Evolutionary conservation across 163 green algal species (phyloP).

Genomic region (Volvox carteri): DNA sequence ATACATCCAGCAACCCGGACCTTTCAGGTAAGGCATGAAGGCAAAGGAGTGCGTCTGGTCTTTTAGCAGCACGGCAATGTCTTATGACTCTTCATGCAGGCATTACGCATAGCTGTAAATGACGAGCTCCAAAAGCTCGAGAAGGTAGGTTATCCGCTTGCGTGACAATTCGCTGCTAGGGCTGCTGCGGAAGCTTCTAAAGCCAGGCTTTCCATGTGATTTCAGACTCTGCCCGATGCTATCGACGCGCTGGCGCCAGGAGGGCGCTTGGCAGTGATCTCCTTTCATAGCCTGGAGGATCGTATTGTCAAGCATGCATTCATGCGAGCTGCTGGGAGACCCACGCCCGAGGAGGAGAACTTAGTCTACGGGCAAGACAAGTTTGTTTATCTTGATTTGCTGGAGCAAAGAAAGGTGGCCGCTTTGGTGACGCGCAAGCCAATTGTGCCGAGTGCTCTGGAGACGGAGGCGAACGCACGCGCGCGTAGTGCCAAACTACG

Average conservation of each 20-base stretch:
- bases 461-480: constrained; percentile 84
- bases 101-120: constrained; percentile 97
- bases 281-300: constrained; percentile 97
- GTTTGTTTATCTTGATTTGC: constrained; percentile 44
- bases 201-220: too few species aligned
- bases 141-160: constrained; percentile 67
- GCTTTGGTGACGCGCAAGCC: constrained; percentile 82
- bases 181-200: too few species aligned
- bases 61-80: too few species aligned
- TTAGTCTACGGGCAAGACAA: constrained; percentile 9
- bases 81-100: constrained; percentile 79
- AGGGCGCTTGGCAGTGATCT: constrained; percentile 93
- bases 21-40: constrained; percentile 83
- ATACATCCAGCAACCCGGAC: constrained; percentile 95
- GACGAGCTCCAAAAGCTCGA: constrained; percentile 89
- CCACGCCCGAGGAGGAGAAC: constrained; percentile 65
- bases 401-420: constrained; percentile 57
- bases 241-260: constrained; percentile 83
- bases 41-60: too few species aligned
- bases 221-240: constrained; percentile 81
- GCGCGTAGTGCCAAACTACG: constrained; percentile 94
- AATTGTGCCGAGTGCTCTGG: constrained; percentile 73
- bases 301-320: constrained; percentile 95
- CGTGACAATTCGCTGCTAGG: too few species aligned
- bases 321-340: constrained; percentile 71